Conservation (phyloP, 2,329 filamentous ascomycete genomes). For the Stylonectria norvegica region DNA sequence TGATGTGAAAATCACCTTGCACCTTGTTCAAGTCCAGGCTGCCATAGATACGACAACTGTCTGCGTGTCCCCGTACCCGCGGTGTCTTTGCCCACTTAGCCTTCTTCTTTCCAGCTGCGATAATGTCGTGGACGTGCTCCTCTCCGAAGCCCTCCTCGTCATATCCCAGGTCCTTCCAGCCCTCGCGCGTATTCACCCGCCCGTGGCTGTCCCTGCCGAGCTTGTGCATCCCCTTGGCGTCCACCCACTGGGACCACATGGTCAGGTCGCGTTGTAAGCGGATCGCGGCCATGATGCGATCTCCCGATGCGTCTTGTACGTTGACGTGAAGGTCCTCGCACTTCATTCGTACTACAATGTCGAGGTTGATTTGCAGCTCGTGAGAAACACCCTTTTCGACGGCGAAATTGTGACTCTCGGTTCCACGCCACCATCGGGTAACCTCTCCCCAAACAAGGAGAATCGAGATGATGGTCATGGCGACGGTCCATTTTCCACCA, state of each 20-base stretch:
- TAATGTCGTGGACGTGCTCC: conserved; percentile 88
- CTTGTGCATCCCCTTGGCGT: conserved; percentile 62
- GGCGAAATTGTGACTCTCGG: conserved; percentile 83
- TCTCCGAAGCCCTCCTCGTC: conserved; percentile 69
- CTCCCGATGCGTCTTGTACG: conserved; percentile 91
- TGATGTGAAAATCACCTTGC: conserved; percentile 97
- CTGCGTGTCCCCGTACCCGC: conserved; percentile 53
- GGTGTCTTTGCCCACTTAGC: conserved; percentile 76
- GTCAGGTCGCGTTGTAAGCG: conserved; percentile 74
- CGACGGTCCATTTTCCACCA: conserved; percentile 91
- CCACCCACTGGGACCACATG: conserved; percentile 77
- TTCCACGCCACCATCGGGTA: conserved; percentile 76
- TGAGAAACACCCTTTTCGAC: conserved; percentile 90
- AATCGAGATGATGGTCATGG: conserved; percentile 70
- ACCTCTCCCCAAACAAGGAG: conserved; percentile 77
- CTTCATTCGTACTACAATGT: conserved; percentile 85
- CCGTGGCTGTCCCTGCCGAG: conserved; percentile 56
- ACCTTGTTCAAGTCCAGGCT: conserved; percentile 93
- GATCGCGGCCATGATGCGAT: conserved; percentile 80
- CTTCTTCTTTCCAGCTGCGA: conserved; percentile 63
- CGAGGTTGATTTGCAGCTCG: conserved; percentile 89
- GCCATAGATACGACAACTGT: conserved; percentile 87
- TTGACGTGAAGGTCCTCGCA: conserved; percentile 91
- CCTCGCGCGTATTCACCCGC: conserved; percentile 53
- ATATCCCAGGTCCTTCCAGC: conserved; percentile 44